phyloP scores from a whole-genome alignment of 108 stramenopile species.

The Schizochytrium sp. region DNA sequence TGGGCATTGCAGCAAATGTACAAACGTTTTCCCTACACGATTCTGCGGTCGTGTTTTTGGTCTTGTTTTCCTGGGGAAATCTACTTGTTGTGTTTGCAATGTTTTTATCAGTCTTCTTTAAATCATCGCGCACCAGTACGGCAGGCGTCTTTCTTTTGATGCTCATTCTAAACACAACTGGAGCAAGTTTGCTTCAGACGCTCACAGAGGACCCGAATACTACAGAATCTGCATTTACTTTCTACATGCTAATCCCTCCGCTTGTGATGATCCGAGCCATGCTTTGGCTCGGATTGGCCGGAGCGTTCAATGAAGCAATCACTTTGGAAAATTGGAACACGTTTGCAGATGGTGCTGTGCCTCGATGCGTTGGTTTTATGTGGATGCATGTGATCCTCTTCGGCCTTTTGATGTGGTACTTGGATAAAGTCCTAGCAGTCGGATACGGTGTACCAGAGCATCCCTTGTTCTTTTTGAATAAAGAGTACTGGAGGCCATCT shows the following conservation, averaged over 20 bases:
- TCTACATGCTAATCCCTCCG: constrained; percentile 72
- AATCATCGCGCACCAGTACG: constrained; percentile 69
- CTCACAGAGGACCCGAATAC: constrained; percentile 55
- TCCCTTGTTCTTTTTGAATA: constrained; percentile 83
- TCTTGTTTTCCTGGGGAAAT: constrained; percentile 75
- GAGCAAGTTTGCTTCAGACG: constrained; percentile 75
- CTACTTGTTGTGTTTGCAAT: constrained; percentile 77
- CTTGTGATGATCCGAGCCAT: constrained; percentile 71
- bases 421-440: constrained; percentile 82
- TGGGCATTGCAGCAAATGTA: constrained; percentile 49
- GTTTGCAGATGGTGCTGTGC: constrained; percentile 61
- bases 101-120: constrained; percentile 79
- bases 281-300: constrained; percentile 69
- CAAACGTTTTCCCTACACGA: constrained; percentile 58
- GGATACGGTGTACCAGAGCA: constrained; percentile 88
- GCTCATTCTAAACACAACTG: constrained; percentile 65
- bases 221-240: constrained; percentile 66
- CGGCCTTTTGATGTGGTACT: constrained; percentile 87
- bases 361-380: constrained; percentile 75
- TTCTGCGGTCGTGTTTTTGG: constrained; percentile 4
- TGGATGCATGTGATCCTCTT: constrained; percentile 84
- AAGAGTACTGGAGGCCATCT: constrained; percentile 78
- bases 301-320: constrained; percentile 62
- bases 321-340: constrained; percentile 62
- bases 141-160: constrained; percentile 68